phyloP scores from a whole-genome alignment of 352 stramenopile genomes.

The Vaucheria bursata region DNA sequence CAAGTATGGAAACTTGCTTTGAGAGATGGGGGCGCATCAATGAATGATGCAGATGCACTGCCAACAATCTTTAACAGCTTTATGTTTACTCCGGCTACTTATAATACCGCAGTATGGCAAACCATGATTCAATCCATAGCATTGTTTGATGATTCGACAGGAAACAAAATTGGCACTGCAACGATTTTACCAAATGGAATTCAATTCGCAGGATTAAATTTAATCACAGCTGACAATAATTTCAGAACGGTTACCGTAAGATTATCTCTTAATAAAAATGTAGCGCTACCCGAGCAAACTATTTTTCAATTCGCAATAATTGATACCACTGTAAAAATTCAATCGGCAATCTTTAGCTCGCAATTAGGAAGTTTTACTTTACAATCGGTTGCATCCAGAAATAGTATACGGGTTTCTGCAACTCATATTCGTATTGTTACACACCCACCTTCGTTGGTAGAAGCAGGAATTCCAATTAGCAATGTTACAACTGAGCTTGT shows the following conservation, averaged over 20 bases:
- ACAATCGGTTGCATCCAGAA: constrained; percentile 6
- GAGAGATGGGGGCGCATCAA: constrained; percentile 4
- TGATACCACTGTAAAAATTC: constrained; percentile 8
- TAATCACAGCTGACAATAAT: constrained; percentile 8
- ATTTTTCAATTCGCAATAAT: constrained; percentile 9
- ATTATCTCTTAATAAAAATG: constrained; percentile 10
- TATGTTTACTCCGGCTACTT: constrained; percentile 7
- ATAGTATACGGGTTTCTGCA: constrained; percentile 7
- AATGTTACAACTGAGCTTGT: constrained; percentile 8
- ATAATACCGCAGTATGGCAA: constrained; percentile 7
- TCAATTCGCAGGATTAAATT: constrained; percentile 8
- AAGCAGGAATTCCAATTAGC: constrained; percentile 7
- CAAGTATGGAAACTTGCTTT: constrained; percentile 8
- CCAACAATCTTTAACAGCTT: constrained; percentile 8
- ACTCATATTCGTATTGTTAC: constrained; percentile 8
- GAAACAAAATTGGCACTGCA: constrained; percentile 7
- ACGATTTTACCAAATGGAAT: constrained; percentile 8
- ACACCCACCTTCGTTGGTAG: constrained; percentile 4
- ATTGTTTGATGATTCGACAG: constrained; percentile 8
- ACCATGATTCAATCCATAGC: constrained; percentile 7
- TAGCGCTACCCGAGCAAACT: constrained; percentile 4
- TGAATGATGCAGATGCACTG: constrained; percentile 6
- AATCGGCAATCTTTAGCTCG: constrained; percentile 6
- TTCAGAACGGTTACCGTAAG: constrained; percentile 6
- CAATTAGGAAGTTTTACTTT: constrained; percentile 9